Evolutionary conservation across 1,284 basidiomycete genomes (phyloP).

Genomic region (Farysia itapuensis): DNA sequence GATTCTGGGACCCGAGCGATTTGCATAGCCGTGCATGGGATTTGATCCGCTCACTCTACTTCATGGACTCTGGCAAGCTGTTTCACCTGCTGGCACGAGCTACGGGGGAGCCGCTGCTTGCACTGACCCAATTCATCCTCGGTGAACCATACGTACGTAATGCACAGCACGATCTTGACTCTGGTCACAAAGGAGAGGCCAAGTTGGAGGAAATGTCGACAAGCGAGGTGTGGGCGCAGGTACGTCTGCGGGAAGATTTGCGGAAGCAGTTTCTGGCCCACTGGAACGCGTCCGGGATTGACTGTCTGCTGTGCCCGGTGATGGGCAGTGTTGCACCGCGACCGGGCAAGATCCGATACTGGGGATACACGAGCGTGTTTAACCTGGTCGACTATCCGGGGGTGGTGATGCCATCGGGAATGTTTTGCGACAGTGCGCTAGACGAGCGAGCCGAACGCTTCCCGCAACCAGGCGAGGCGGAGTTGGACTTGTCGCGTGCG

Average conservation of each 20-base stretch:
- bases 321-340: conserved; percentile 18
- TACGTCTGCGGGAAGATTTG: conserved; percentile 14
- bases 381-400: conserved; percentile 43
- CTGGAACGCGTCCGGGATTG: conserved; percentile 26
- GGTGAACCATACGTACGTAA: conserved; percentile 17
- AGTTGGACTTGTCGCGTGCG: conserved; percentile 3
- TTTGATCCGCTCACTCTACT: conserved; percentile 38
- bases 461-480: no score
- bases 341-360: conserved; percentile 31
- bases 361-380: conserved; percentile 42
- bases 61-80: conserved; percentile 34
- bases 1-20: conserved; percentile 14
- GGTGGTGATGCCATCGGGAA: conserved; percentile 30
- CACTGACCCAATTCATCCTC: conserved; percentile 32
- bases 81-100: conserved; percentile 20
- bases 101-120: conserved; percentile 32
- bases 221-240: conserved; percentile 12
- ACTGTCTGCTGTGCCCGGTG: conserved; percentile 35
- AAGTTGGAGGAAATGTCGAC: conserved; percentile 18
- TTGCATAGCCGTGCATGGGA: conserved; percentile 29
- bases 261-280: conserved; percentile 7
- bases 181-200: background rate
- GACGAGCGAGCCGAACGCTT: conserved; percentile 14
- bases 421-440: conserved; percentile 4
- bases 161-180: conserved; percentile 3